phyloP scores from a whole-genome alignment of 1,139 yeast genomes.

The Saccharomycopsis phalli region DNA sequence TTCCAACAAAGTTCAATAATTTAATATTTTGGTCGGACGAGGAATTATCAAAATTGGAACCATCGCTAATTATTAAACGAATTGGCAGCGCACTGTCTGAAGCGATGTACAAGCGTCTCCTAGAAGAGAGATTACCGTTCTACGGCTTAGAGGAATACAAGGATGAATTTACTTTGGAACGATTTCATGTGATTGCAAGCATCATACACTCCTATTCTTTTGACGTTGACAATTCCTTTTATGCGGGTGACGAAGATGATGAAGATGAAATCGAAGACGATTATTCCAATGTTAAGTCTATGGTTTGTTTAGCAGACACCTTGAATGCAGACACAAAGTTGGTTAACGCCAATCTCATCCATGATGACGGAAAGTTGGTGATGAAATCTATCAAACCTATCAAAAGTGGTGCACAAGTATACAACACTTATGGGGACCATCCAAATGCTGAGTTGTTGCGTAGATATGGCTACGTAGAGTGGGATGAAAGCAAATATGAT shows the following conservation, averaged over 20 bases:
- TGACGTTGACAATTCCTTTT: conserved; percentile 43
- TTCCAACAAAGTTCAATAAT: conserved; percentile 59
- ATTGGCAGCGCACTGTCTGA: conserved; percentile 66
- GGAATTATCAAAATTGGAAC: conserved; percentile 42
- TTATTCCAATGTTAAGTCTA: conserved; percentile 57
- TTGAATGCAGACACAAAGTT: conserved; percentile 74
- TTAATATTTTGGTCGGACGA: conserved; percentile 69
- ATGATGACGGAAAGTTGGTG: conserved; percentile 40
- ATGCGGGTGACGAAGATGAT: conserved; percentile 27
- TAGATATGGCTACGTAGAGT: conserved; percentile 85
- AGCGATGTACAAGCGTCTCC: conserved; percentile 40
- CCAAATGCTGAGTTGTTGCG: conserved; percentile 85
- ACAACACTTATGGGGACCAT: conserved; percentile 82
- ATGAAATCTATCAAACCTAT: conserved; percentile 68
- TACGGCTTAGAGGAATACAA: conserved; percentile 26
- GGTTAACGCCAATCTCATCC: conserved; percentile 67
- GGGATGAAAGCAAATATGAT: conserved; percentile 45
- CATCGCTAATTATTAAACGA: conserved; percentile 61
- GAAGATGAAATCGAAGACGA: conserved; percentile 29
- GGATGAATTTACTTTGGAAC: conserved; percentile 37
- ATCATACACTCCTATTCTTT: conserved; percentile 61
- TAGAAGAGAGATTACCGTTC: conserved; percentile 29
- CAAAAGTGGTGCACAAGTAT: conserved; percentile 60
- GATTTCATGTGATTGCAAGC: conserved; percentile 66
- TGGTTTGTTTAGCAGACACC: conserved; percentile 91